These are phyloP conservation scores for Vicia sativa DNA, from an alignment of 306 rosid species.

Conservation along the genomic window DNA sequence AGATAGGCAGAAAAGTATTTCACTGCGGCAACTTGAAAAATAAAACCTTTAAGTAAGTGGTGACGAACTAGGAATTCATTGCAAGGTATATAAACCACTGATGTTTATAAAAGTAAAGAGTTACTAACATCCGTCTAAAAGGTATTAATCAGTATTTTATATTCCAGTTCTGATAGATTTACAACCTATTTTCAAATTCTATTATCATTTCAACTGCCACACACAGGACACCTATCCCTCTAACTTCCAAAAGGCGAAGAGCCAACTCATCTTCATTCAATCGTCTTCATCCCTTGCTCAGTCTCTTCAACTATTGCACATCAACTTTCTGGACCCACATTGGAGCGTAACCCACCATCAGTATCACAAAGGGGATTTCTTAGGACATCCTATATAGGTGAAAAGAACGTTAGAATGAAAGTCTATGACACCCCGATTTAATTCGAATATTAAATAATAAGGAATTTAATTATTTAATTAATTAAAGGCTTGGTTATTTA, in stretches of 20 bases:
- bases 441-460: no score
- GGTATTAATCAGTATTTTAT: neutral
- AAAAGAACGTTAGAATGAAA: no score
- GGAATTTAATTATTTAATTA: no score
- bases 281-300: slow-evolving; percentile 66
- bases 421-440: no score
- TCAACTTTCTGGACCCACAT: slow-evolving; percentile 69
- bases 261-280: slow-evolving; percentile 81
- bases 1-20: slow-evolving; percentile 7
- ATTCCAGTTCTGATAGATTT: slow-evolving; percentile 27
- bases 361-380: no score
- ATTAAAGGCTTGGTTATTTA: no score
- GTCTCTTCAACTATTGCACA: slow-evolving; percentile 61
- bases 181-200: slow-evolving; percentile 44
- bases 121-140: neutral
- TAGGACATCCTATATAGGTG: no score
- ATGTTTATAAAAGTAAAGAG: neutral
- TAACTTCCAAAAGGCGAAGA: slow-evolving; percentile 67
- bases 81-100: neutral
- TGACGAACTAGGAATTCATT: neutral
- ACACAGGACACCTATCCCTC: slow-evolving; percentile 78
- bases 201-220: slow-evolving; percentile 78
- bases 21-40: neutral
- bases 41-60: neutral
- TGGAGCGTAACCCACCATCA: slow-evolving; percentile 70